Evolutionary conservation across 345 rosid genomes (phyloP).

Genomic region (Hypericum androsaemum): DNA sequence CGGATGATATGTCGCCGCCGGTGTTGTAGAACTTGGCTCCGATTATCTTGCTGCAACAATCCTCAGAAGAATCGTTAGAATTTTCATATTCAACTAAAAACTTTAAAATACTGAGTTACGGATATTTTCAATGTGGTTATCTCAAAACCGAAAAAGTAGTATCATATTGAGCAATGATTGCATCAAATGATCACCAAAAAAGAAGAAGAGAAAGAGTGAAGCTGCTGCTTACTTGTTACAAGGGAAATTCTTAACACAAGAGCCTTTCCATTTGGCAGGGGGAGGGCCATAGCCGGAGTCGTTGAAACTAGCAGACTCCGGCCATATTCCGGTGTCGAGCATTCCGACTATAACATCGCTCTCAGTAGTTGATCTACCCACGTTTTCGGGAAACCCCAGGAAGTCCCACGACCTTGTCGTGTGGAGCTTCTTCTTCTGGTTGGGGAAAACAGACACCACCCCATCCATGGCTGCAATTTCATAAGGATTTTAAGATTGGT

Average conservation of each 20-base stretch:
- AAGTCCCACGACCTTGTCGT: neutral
- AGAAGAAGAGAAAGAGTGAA: neutral
- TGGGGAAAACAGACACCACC: slow-evolving; percentile 22
- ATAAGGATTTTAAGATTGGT: too few species aligned
- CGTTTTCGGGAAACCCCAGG: neutral
- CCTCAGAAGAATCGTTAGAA: too few species aligned
- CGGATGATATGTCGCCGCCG: too few species aligned
- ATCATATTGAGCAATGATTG: too few species aligned
- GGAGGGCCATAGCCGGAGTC: slow-evolving; percentile 1
- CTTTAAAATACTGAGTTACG: too few species aligned
- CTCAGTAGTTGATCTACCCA: neutral
- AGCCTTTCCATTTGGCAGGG: slow-evolving; percentile 1
- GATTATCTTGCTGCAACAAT: too few species aligned
- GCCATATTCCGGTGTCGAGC: slow-evolving; percentile 4
- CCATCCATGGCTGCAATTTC: slow-evolving; percentile 12
- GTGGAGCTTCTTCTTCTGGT: neutral
- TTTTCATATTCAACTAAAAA: too few species aligned
- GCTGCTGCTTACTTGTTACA: neutral
- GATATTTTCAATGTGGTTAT: too few species aligned
- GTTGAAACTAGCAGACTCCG: neutral
- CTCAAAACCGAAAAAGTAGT: too few species aligned
- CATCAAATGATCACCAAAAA: neutral
- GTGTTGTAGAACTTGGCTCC: too few species aligned
- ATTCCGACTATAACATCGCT: slow-evolving; percentile 14
- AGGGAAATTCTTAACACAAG: neutral